These are phyloP conservation scores for Aspergillus sp. DNA, from an alignment of 2,329 filamentous ascomycete genomes.

Conservation along the genomic window DNA sequence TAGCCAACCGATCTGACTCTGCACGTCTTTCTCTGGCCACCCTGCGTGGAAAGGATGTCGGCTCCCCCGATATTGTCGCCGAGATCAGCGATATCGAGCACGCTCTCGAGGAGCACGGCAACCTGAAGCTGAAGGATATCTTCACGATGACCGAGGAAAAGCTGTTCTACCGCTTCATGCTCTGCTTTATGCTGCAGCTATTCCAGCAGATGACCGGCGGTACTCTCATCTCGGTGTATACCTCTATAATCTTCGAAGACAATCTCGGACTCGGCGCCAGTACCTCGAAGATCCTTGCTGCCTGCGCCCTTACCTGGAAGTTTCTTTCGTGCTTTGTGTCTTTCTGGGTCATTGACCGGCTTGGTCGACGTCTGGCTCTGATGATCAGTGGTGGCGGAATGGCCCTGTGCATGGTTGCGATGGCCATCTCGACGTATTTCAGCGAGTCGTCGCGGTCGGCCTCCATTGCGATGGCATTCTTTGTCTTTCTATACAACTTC, in stretches of 20 bases:
- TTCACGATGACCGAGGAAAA: constrained; percentile 49
- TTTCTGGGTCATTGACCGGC: constrained; percentile 11
- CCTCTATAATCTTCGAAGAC: constrained; percentile 12
- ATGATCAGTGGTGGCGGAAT: constrained; percentile 12
- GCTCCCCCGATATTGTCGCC: constrained; percentile 32
- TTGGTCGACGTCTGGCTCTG: constrained; percentile 11
- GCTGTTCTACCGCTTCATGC: constrained; percentile 49
- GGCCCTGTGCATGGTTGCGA: constrained; percentile 9
- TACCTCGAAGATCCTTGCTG: constrained; percentile 8
- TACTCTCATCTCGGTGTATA: constrained; percentile 44
- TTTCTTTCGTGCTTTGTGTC: constrained; percentile 9
- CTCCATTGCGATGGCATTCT: not conserved
- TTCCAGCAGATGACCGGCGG: constrained; percentile 41
- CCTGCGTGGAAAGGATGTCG: constrained; percentile 23
- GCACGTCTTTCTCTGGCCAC: constrained; percentile 19
- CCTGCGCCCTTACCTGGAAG: constrained; percentile 13
- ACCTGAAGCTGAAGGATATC: constrained; percentile 39
- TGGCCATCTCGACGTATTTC: constrained; percentile 13
- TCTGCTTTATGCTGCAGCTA: constrained; percentile 51
- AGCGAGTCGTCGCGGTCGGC: not conserved
- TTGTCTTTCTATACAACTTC: constrained; percentile 8
- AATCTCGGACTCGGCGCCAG: constrained; percentile 1
- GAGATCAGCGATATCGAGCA: constrained; percentile 50
- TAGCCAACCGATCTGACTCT: constrained; percentile 21
- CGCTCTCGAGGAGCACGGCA: constrained; percentile 38